These are phyloP conservation scores for Acacia pycnantha DNA, from an alignment of 331 rosid genomes.

Conservation along the genomic window DNA sequence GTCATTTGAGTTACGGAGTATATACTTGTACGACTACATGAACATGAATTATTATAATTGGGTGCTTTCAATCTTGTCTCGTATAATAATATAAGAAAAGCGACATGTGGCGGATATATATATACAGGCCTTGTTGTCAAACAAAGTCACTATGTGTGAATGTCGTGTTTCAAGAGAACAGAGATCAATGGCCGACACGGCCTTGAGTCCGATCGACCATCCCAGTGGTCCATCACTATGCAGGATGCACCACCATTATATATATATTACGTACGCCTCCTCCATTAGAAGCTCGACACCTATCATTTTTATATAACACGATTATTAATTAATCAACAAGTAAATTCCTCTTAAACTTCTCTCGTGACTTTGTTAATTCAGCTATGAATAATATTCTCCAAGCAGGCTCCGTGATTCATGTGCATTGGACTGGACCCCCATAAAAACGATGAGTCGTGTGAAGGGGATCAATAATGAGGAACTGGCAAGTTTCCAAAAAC, in stretches of 20 bases:
- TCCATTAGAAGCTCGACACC: not conserved
- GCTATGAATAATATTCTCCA: not conserved
- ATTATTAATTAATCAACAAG: not conserved
- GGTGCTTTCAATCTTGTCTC: no score
- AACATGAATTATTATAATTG: no score
- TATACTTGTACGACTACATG: no score
- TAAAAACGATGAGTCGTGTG: not conserved
- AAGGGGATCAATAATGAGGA: not conserved
- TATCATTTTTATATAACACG: not conserved
- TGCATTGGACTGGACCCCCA: not conserved
- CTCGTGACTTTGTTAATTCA: not conserved
- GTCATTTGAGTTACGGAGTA: no score
- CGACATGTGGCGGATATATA: not conserved
- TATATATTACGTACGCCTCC: not conserved
- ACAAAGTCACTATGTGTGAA: not conserved
- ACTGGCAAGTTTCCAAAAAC: not conserved
- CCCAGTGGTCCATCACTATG: slow-evolving; percentile 27
- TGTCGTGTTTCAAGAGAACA: not conserved
- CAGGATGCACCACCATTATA: not conserved
- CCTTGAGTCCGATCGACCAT: slow-evolving; percentile 5
- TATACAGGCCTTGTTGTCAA: not conserved
- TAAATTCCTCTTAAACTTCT: not conserved
- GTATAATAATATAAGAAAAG: no score
- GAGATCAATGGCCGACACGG: slow-evolving; percentile 52
- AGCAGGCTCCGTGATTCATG: not conserved